phyloP scores from a whole-genome alignment of 371 early-diverging fungal species.

The Mortierella sp. region DNA sequence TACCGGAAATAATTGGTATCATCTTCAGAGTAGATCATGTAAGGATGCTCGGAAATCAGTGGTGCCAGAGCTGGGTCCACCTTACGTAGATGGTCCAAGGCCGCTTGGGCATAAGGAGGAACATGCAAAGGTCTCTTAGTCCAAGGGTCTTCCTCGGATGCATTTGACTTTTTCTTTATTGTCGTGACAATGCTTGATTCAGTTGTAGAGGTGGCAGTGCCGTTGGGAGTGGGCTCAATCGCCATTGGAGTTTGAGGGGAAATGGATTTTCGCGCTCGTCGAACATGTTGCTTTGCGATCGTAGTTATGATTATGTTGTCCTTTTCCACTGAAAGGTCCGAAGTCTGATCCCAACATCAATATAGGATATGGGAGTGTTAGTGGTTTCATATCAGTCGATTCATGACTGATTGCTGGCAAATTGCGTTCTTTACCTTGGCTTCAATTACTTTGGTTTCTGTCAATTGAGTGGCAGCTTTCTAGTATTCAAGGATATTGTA shows the following conservation, averaged over 20 bases:
- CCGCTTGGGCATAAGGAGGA: constrained; percentile 30
- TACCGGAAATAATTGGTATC: constrained; percentile 55
- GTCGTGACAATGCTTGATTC: background rate
- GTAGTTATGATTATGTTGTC: background rate
- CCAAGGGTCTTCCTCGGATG: constrained; percentile 42
- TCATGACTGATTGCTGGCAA: background rate
- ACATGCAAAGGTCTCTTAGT: constrained; percentile 25
- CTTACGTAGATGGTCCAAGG: constrained; percentile 32
- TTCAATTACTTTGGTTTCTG: constrained; percentile 1
- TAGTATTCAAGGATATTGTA: background rate
- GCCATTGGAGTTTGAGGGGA: constrained; percentile 8
- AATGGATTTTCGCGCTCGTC: background rate
- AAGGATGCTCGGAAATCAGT: constrained; percentile 31
- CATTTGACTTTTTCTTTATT: constrained; percentile 15
- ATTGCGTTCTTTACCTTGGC: constrained; percentile 1
- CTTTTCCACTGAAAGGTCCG: background rate
- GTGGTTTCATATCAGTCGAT: no score
- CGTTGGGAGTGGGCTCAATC: background rate
- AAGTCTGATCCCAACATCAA: background rate
- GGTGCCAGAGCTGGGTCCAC: constrained; percentile 35
- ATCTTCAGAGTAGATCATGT: constrained; percentile 34
- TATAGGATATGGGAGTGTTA: background rate
- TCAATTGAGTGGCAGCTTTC: background rate
- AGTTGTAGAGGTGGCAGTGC: background rate
- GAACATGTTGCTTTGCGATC: background rate